Percentiles rank a stretch among this genome's conserved stretches.
Conservation (phyloP, 2,329 filamentous ascomycete genomes). For the Neofusicoccum umdonicola region DNA sequence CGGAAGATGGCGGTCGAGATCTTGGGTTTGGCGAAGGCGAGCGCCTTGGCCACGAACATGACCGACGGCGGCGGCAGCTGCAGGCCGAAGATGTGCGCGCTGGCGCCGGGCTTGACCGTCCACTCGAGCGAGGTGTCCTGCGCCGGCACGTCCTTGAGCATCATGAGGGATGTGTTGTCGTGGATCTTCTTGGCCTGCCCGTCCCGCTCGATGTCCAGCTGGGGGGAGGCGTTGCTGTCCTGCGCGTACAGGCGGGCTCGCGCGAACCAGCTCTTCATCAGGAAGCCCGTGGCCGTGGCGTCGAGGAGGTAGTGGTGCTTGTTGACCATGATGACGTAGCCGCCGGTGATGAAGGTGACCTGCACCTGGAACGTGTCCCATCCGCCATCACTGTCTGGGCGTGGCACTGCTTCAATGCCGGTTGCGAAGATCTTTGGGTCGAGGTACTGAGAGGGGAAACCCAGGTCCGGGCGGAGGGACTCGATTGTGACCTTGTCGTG, state of each 20-base stretch:
- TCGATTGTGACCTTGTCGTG: slow-evolving; percentile 1
- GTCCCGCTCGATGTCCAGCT: background rate
- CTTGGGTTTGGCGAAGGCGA: background rate
- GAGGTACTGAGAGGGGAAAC: background rate
- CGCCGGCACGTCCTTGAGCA: background rate
- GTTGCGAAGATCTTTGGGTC: background rate
- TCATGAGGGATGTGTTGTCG: background rate
- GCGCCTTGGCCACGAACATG: background rate
- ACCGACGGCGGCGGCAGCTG: background rate
- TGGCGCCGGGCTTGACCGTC: background rate
- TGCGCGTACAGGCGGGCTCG: background rate
- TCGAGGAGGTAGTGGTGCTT: slow-evolving; percentile 4
- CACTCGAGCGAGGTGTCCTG: background rate
- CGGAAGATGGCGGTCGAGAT: slow-evolving; percentile 1
- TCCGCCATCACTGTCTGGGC: background rate
- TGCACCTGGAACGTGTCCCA: background rate
- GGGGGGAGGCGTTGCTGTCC: background rate
- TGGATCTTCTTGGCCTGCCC: background rate
- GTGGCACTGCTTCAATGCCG: background rate
- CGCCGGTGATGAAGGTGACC: background rate
- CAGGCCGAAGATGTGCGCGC: background rate
- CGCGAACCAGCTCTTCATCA: slow-evolving; percentile 2
- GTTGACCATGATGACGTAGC: background rate
- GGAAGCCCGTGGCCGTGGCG: background rate
- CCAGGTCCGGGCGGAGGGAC: background rate